phyloP scores from a whole-genome alignment of 2,329 filamentous ascomycete species.

The Tothia fuscella region DNA sequence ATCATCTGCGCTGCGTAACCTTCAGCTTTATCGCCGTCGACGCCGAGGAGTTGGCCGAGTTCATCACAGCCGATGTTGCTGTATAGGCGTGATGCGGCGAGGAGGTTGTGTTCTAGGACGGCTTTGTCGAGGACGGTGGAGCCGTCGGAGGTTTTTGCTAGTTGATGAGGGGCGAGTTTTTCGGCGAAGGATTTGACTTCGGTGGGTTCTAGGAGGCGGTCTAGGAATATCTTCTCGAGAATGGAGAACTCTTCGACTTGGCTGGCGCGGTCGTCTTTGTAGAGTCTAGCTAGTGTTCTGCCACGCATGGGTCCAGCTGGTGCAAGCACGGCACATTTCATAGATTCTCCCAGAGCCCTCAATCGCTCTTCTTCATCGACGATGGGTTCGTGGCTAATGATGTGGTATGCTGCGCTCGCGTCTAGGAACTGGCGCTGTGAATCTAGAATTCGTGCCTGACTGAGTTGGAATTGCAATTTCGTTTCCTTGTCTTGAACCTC shows the following conservation, averaged over 20 bases:
- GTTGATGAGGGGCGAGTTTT: constrained; percentile 72
- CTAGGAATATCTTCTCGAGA: constrained; percentile 94
- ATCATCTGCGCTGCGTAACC: constrained; percentile 91
- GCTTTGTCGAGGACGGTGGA: constrained; percentile 87
- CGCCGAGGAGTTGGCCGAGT: constrained; percentile 63
- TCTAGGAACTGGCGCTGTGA: constrained; percentile 81
- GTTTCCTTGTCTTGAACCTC: constrained; percentile 62
- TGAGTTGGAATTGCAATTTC: constrained; percentile 76
- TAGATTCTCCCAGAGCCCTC: constrained; percentile 72
- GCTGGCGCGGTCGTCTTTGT: constrained; percentile 79
- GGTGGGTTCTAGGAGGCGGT: constrained; percentile 65
- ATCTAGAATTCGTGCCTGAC: constrained; percentile 86
- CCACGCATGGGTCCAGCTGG: constrained; percentile 80
- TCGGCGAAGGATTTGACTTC: constrained; percentile 81
- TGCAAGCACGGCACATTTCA: constrained; percentile 84
- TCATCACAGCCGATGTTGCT: constrained; percentile 47
- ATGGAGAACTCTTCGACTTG: constrained; percentile 73
- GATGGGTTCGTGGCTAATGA: constrained; percentile 63
- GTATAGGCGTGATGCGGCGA: constrained; percentile 58
- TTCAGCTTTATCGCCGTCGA: constrained; percentile 73
- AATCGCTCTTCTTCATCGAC: constrained; percentile 82
- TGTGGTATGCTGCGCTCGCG: constrained; percentile 78
- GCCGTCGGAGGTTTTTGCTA: constrained; percentile 80
- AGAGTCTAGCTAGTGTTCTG: constrained; percentile 67
- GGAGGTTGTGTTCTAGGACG: constrained; percentile 89